These are phyloP conservation scores for Solanum sejunctum DNA, from an alignment of 257 asterid species.

Conservation along the genomic window DNA sequence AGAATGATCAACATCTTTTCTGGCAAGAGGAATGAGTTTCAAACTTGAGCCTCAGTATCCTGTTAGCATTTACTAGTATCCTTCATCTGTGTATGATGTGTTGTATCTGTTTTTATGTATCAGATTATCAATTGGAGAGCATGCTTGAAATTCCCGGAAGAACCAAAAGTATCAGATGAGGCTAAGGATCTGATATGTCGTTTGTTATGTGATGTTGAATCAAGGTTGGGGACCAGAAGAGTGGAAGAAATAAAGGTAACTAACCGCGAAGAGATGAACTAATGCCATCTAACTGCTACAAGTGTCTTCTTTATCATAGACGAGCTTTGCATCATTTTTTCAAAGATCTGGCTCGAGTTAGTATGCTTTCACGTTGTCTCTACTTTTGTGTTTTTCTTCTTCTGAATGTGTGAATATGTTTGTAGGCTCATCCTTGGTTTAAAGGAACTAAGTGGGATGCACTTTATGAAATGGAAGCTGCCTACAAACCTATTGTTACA, in stretches of 20 bases:
- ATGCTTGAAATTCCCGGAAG: slow-evolving; percentile 90
- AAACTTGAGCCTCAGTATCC: not conserved
- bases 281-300: not conserved
- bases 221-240: slow-evolving; percentile 87
- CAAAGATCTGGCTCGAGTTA: not conserved
- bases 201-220: slow-evolving; percentile 83
- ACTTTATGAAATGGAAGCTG: slow-evolving; percentile 94
- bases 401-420: not conserved
- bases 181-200: slow-evolving; percentile 84
- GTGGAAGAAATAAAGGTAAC: slow-evolving; percentile 90
- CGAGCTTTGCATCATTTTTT: not conserved
- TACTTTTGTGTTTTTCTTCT: not conserved
- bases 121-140: slow-evolving; percentile 92
- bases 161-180: slow-evolving; percentile 71
- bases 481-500: slow-evolving; percentile 69
- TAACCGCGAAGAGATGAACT: not conserved
- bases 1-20: not conserved
- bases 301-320: not conserved
- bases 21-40: not conserved
- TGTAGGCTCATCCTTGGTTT: slow-evolving; percentile 93
- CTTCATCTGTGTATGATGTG: not conserved
- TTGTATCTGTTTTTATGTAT: not conserved
- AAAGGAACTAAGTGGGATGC: slow-evolving; percentile 63
- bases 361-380: not conserved
- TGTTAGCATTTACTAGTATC: not conserved